A percentile compares a stretch with the other conserved stretches of the same genome.
phyloP scores from a whole-genome alignment of 164 flowering plant species.

The Amborella trichopoda region DNA sequence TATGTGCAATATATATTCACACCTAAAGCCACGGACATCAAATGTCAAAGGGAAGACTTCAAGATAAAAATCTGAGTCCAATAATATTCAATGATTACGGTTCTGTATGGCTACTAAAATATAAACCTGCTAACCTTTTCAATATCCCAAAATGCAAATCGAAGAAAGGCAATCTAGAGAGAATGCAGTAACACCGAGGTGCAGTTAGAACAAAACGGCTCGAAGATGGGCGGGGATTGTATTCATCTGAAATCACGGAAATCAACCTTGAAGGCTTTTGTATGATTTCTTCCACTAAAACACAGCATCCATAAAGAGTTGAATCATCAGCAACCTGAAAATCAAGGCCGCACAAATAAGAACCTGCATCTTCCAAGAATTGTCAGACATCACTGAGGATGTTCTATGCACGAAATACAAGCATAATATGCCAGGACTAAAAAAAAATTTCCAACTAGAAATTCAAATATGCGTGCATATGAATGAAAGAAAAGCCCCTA shows the following conservation, averaged over 20 bases:
- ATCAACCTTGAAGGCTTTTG: conserved; percentile 82
- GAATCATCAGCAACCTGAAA: conserved; percentile 98
- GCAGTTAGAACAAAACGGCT: conserved; percentile 73
- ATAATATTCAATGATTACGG: background rate
- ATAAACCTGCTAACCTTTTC: conserved; percentile 82
- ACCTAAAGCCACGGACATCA: too few relatives aligned
- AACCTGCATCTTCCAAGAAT: too few relatives aligned
- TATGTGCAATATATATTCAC: too few relatives aligned
- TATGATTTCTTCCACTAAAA: conserved; percentile 81
- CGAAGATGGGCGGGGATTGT: conserved; percentile 26
- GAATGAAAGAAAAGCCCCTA: too few relatives aligned
- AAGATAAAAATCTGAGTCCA: too few relatives aligned
- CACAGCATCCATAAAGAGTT: conserved; percentile 92
- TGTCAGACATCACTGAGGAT: too few relatives aligned
- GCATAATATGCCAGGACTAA: too few relatives aligned
- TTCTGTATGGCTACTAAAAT: background rate
- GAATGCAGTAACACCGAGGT: conserved; percentile 94
- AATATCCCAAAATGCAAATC: conserved; percentile 89
- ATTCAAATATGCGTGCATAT: too few relatives aligned
- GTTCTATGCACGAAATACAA: too few relatives aligned
- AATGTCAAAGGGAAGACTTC: too few relatives aligned
- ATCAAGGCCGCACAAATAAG: too few relatives aligned
- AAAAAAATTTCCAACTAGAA: too few relatives aligned
- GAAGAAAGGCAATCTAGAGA: conserved; percentile 91
- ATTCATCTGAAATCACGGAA: conserved; percentile 56